Percentiles rank a stretch among this genome's conserved stretches.
phyloP scores from a whole-genome alignment of 2,329 filamentous ascomycete species.

The Pseudogymnoascus sp. region DNA sequence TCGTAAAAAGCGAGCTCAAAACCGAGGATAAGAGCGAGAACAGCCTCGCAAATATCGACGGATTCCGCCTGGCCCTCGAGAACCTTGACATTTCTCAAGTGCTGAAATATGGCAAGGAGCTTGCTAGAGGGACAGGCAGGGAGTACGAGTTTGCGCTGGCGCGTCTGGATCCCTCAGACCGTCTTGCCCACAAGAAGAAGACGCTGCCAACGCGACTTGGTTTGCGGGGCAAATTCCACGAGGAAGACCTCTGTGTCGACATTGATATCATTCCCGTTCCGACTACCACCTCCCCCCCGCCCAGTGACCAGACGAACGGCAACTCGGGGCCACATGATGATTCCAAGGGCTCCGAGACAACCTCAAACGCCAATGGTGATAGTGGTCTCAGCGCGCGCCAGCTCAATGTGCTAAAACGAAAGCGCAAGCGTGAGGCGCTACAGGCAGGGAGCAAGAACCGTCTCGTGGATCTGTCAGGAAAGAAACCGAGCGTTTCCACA shows the following conservation, averaged over 20 bases:
- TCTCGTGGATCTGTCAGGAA: slow-evolving; percentile 76
- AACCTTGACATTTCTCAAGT: slow-evolving; percentile 71
- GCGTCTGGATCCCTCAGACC: slow-evolving; percentile 69
- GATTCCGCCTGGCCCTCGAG: slow-evolving; percentile 62
- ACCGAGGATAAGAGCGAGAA: slow-evolving; percentile 49
- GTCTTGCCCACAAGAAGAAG: slow-evolving; percentile 83
- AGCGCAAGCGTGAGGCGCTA: slow-evolving; percentile 83
- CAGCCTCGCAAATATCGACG: slow-evolving; percentile 35
- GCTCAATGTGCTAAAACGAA: slow-evolving; percentile 87
- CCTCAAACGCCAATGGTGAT: slow-evolving; percentile 40
- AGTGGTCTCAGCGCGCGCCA: slow-evolving; percentile 80
- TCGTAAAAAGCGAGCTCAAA: slow-evolving; percentile 42
- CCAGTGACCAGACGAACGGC: slow-evolving; percentile 26
- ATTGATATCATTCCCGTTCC: slow-evolving; percentile 38
- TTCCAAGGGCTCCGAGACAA: slow-evolving; percentile 11
- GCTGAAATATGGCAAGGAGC: slow-evolving; percentile 71
- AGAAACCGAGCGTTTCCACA: slow-evolving; percentile 30
- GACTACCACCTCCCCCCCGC: slow-evolving; percentile 19
- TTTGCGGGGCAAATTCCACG: slow-evolving; percentile 72
- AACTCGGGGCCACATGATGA: slow-evolving; percentile 39
- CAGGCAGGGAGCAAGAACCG: slow-evolving; percentile 83
- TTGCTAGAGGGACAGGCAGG: slow-evolving; percentile 73
- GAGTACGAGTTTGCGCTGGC: slow-evolving; percentile 80
- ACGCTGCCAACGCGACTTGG: slow-evolving; percentile 75
- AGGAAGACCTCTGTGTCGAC: slow-evolving; percentile 70